Evolutionary conservation across 129 eudicot species (phyloP), one percentile per base, ranked within the genome.

Genomic region (Erigeron canadensis): DNA sequence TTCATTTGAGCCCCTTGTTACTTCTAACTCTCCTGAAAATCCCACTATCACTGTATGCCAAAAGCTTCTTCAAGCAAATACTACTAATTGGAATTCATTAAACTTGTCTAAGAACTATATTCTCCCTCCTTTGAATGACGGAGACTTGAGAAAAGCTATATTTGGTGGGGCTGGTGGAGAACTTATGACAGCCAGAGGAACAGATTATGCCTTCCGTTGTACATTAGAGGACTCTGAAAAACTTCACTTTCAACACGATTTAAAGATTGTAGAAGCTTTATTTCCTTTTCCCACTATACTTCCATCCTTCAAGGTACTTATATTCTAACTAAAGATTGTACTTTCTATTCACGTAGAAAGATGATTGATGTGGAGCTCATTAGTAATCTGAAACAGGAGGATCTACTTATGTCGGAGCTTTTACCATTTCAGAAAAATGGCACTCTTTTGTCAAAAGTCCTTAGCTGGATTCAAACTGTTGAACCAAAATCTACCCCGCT

Each of bases 281-380:
- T 87, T 95, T 79, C 99, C 94, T 2, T 88, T 82, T 79, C 96
- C 99, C 39, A 90, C 97, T 6, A 72, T 95, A 73, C 94, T 95
- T 69, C 97, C 97, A 12, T 80, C 84, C 59, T 90, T 86, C 75
- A 79, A 88, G 96, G 96, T 94, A 71, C 61, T 48, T 4, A 18
- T 66, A 12, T 66, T n/a, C n/a, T n/a, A n/a, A n/a, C 54, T 43
- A 40, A 56, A 62, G 39, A 40, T 57, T 69, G 28, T 22, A 34
- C 22, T 8, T 21, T 54, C 51, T 15, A 39, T 34, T 34, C 16
- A 51, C 56, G 46, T 47, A 70, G 60, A 53, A 44, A 22, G 45
- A 47, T 57, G 51, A 16, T 12, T 45, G 46, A 54, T 54, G 38
- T 51, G 58, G 28, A 57, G 59, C 40, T 59, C 18, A 15, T 41